phyloP scores from a whole-genome alignment of 352 stramenopile genomes.

The Hyaloperonospora brassicae region DNA sequence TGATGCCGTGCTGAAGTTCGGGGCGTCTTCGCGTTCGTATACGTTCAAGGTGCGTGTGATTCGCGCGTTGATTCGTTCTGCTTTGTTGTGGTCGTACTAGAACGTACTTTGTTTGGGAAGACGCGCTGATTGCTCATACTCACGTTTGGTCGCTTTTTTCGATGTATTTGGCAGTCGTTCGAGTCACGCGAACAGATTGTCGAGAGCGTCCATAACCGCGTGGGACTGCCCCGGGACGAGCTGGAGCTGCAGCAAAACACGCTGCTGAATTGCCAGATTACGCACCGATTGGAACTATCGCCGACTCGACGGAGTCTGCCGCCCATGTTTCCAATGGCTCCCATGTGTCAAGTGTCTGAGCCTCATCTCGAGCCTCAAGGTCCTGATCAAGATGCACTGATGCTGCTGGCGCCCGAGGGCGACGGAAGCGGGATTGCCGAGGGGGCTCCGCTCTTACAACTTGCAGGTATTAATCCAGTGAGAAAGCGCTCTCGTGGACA shows the following conservation, averaged over 20 bases:
- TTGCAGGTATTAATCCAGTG: constrained; percentile 22
- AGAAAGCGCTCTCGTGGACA: constrained; percentile 46
- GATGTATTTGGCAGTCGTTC: constrained; percentile 33
- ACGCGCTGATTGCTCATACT: too few relatives aligned
- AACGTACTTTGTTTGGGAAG: too few relatives aligned
- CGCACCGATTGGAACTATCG: constrained; percentile 67
- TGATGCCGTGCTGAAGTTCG: constrained; percentile 63
- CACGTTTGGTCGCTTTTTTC: not conserved
- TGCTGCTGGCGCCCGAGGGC: constrained; percentile 17
- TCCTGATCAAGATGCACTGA: constrained; percentile 22
- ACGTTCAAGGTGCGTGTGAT: constrained; percentile 68
- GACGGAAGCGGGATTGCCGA: constrained; percentile 29
- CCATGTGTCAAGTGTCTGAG: constrained; percentile 16
- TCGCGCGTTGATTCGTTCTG: too few relatives aligned
- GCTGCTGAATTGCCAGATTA: constrained; percentile 69
- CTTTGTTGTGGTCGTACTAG: too few relatives aligned
- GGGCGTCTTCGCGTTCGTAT: constrained; percentile 68
- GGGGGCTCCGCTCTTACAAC: constrained; percentile 24
- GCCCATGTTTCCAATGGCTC: constrained; percentile 37
- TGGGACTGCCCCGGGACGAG: constrained; percentile 51
- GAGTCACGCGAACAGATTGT: constrained; percentile 69
- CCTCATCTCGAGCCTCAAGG: too few relatives aligned
- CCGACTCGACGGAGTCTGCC: constrained; percentile 41
- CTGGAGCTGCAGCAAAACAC: constrained; percentile 69
- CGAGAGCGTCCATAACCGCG: constrained; percentile 41